Evolutionary conservation across 345 rosid species (phyloP).

Genomic region (Tarenaya hassleriana): DNA sequence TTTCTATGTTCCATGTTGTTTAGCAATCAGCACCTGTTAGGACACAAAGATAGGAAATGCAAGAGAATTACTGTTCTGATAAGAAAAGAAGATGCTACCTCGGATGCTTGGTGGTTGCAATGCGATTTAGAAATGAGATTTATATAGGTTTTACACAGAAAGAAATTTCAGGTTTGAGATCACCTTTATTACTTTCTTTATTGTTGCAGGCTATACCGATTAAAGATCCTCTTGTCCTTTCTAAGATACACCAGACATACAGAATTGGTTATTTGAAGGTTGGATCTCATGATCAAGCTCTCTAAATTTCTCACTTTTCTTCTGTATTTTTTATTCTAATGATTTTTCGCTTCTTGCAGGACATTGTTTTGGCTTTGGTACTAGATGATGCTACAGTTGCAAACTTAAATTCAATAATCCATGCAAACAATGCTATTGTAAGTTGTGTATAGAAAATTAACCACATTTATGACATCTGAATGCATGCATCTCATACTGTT

Average conservation of each 20-base stretch:
- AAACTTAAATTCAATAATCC: slow-evolving; percentile 84
- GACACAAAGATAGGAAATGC: slow-evolving; percentile 11
- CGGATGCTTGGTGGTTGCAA: not conserved
- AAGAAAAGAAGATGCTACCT: slow-evolving; percentile 2
- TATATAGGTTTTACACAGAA: not conserved
- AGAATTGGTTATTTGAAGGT: slow-evolving; percentile 98
- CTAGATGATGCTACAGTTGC: slow-evolving; percentile 87
- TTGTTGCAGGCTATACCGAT: slow-evolving; percentile 77
- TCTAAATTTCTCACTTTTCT: not conserved
- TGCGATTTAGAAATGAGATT: slow-evolving; percentile 1
- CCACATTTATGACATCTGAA: slow-evolving; percentile 13
- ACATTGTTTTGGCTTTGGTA: slow-evolving; percentile 87
- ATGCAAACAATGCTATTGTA: slow-evolving; percentile 88
- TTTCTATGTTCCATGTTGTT: slow-evolving; percentile 14
- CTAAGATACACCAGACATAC: slow-evolving; percentile 96
- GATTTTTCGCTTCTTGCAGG: slow-evolving; percentile 38
- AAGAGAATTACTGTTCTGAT: not conserved
- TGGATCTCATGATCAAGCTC: slow-evolving; percentile 20
- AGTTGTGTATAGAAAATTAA: slow-evolving; percentile 28
- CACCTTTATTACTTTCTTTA: slow-evolving; percentile 5
- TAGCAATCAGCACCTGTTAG: slow-evolving; percentile 10
- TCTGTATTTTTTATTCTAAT: slow-evolving; percentile 11
- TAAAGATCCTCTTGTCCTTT: slow-evolving; percentile 68
- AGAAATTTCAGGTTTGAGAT: not conserved
- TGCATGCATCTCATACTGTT: slow-evolving; percentile 11